phyloP scores from a whole-genome alignment of 306 rosid genomes.

The Astragalus membranaceus region DNA sequence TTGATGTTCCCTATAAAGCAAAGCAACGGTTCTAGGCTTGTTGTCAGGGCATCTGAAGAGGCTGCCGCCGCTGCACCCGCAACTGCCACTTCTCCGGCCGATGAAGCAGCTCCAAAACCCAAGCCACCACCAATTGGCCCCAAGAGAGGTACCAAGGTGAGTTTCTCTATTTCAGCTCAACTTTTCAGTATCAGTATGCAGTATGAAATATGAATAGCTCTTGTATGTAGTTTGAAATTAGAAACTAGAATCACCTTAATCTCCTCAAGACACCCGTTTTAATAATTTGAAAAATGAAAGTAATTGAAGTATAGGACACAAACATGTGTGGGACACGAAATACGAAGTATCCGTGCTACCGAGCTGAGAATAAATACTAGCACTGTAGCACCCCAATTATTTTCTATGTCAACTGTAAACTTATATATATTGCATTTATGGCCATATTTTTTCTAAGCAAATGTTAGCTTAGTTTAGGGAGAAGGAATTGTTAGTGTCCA shows the following conservation, averaged over 20 bases:
- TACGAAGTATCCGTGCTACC: no score
- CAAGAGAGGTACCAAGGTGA: slow-evolving; percentile 80
- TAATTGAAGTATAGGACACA: no score
- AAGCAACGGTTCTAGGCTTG: slow-evolving; percentile 33
- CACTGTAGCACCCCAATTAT: not conserved
- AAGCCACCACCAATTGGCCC: slow-evolving; percentile 92
- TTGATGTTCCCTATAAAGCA: slow-evolving; percentile 37
- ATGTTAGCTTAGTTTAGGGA: no score
- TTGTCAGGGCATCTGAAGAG: slow-evolving; percentile 62
- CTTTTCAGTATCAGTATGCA: not conserved
- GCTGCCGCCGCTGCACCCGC: slow-evolving; percentile 32
- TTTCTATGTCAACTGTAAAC: not conserved
- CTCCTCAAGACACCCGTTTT: not conserved
- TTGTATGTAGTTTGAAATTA: not conserved
- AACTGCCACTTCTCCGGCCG: slow-evolving; percentile 30
- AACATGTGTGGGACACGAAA: no score
- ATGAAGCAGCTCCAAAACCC: slow-evolving; percentile 41
- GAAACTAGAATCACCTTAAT: not conserved
- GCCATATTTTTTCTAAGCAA: no score
- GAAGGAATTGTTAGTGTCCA: no score
- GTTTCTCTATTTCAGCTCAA: not conserved
- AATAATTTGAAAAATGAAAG: no score
- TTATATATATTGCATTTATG: not conserved
- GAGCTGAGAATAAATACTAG: no score
- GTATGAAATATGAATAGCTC: not conserved